Percentiles rank a stretch among this genome's conserved stretches.
Conservation (phyloP, 805 yeast species). For the Grigorovia yakushimaensis region DNA sequence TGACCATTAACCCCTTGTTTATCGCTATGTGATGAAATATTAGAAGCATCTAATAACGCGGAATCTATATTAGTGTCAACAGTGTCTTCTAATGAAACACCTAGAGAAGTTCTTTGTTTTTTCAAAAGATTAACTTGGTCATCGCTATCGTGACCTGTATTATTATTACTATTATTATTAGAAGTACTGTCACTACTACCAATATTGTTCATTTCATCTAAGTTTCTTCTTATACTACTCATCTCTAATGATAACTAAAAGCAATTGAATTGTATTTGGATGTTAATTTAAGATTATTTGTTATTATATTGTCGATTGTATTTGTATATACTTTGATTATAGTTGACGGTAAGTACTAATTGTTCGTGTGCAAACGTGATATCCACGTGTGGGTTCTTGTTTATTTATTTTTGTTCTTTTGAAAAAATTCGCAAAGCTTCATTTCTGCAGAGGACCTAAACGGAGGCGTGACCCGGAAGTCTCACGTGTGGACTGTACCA, state of each 20-base stretch:
- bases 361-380: constrained; percentile 20
- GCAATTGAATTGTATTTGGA: background rate
- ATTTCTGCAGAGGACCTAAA: too few relatives aligned
- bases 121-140: constrained; percentile 1
- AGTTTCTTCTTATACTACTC: background rate
- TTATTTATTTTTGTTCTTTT: background rate
- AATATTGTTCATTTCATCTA: background rate
- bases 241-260: background rate
- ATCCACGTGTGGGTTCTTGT: constrained; percentile 23
- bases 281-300: background rate
- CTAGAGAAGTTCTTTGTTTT: constrained; percentile 2
- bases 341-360: background rate
- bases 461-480: background rate
- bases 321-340: background rate
- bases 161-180: background rate
- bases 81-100: constrained; percentile 2
- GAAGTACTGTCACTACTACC: background rate
- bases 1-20: constrained; percentile 1
- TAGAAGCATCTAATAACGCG: constrained; percentile 15
- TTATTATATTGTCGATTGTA: background rate
- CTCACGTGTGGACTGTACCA: too few relatives aligned
- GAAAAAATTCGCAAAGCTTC: background rate
- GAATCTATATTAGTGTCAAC: constrained; percentile 25
- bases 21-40: background rate
- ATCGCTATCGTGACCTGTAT: background rate